Percentiles rank a stretch among this genome's conserved stretches.
phyloP scores from a whole-genome alignment of 306 rosid genomes.

The Benincasa hispida region DNA sequence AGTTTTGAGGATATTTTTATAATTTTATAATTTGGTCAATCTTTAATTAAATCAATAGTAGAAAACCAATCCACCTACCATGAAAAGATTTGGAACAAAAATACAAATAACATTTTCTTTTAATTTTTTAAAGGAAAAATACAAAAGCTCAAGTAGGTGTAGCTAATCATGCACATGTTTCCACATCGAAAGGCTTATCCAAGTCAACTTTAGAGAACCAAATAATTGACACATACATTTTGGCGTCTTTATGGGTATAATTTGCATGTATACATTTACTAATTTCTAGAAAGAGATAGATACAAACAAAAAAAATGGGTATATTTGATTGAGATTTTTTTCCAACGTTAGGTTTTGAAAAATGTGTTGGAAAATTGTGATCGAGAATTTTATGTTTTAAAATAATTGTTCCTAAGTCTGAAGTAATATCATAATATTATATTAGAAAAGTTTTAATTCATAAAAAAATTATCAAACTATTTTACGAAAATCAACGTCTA shows the following conservation, averaged over 20 bases:
- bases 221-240: not conserved
- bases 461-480: too few relatives aligned
- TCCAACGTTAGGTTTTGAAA: not conserved
- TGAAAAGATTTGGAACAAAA: too few relatives aligned
- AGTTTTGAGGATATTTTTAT: too few relatives aligned
- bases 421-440: too few relatives aligned
- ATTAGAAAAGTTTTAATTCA: too few relatives aligned
- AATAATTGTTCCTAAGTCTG: not conserved
- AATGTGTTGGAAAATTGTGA: not conserved
- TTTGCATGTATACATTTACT: not conserved
- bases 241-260: not conserved
- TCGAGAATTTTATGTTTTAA: not conserved
- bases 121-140: too few relatives aligned
- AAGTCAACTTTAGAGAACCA: not conserved
- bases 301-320: not conserved
- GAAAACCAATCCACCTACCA: too few relatives aligned
- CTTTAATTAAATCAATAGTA: too few relatives aligned
- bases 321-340: not conserved
- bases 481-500: too few relatives aligned
- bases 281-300: not conserved
- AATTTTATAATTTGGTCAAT: too few relatives aligned
- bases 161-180: not conserved
- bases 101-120: too few relatives aligned
- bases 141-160: too few relatives aligned
- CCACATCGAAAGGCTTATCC: not conserved